phyloP scores from a whole-genome alignment of 2,329 filamentous ascomycete genomes.

The Cladosporium phlei region DNA sequence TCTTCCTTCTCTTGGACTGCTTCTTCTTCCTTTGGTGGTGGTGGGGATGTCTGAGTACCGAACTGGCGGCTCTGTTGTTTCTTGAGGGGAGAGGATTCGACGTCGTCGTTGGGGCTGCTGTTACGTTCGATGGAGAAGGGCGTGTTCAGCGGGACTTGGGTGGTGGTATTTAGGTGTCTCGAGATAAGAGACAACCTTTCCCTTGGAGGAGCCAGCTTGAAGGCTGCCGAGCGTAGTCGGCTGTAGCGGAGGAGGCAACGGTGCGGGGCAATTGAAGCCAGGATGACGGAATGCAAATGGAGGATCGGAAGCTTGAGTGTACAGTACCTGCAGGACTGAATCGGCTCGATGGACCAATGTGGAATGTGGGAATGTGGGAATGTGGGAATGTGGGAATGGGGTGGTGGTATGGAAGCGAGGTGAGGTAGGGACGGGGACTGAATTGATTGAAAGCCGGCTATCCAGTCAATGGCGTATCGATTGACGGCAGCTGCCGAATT shows the following conservation, averaged over 20 bases:
- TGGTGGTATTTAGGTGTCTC: slow-evolving; percentile 54
- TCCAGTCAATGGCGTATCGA: not conserved
- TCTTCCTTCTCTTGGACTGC: slow-evolving; percentile 11
- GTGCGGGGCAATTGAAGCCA: slow-evolving; percentile 18
- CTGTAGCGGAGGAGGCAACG: slow-evolving; percentile 16
- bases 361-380: not conserved
- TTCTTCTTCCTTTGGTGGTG: slow-evolving; percentile 20
- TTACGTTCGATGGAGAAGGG: slow-evolving; percentile 58
- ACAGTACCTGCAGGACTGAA: slow-evolving; percentile 10
- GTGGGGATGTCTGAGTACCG: slow-evolving; percentile 22
- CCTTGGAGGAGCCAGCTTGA: slow-evolving; percentile 44
- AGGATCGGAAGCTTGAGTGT: slow-evolving; percentile 8
- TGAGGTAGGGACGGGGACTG: not conserved
- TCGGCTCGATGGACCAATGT: slow-evolving; percentile 16
- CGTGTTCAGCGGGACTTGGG: slow-evolving; percentile 57
- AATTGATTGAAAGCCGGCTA: slow-evolving; percentile 3
- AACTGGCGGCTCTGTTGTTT: slow-evolving; percentile 25
- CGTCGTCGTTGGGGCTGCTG: slow-evolving; percentile 49
- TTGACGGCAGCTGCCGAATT: slow-evolving; percentile 1
- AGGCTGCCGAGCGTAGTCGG: slow-evolving; percentile 20
- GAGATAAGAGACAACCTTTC: slow-evolving; percentile 51
- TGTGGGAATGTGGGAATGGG: no score
- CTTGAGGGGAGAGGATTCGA: slow-evolving; percentile 38
- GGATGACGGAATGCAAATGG: slow-evolving; percentile 17
- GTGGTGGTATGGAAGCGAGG: no score